Percentiles rank a stretch among this genome's conserved stretches.
phyloP scores from a whole-genome alignment of 768 basidiomycete species.

The Amanita rubescens region DNA sequence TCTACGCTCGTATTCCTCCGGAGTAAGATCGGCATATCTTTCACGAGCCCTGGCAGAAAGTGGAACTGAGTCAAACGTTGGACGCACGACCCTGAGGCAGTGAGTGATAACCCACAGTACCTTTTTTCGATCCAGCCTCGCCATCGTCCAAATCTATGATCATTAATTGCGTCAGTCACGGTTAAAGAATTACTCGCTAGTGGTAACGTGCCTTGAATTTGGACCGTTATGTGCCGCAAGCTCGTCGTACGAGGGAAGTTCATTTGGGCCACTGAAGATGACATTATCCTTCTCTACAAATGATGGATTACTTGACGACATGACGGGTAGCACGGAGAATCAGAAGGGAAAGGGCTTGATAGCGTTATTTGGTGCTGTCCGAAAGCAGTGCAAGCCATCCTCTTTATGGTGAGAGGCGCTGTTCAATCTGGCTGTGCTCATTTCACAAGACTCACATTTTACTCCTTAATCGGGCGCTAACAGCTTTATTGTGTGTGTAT shows the following conservation, averaged over 20 bases:
- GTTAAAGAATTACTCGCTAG: background rate
- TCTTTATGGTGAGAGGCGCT: background rate
- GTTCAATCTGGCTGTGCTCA: background rate
- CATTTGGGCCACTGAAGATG: conserved; percentile 32
- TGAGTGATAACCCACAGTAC: no score
- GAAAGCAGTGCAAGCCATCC: background rate
- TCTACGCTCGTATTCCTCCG: conserved; percentile 48
- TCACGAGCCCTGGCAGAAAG: conserved; percentile 90
- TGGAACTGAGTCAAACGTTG: no score
- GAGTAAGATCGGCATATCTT: conserved; percentile 59
- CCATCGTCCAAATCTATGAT: conserved; percentile 73
- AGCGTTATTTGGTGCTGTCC: background rate
- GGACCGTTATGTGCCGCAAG: conserved; percentile 71
- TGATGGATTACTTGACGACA: conserved; percentile 22
- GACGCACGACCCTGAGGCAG: no score
- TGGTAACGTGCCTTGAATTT: conserved; percentile 58
- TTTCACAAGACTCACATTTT: no score
- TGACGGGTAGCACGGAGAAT: conserved; percentile 9
- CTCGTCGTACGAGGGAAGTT: conserved; percentile 74
- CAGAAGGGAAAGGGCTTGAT: no score
- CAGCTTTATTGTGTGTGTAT: background rate
- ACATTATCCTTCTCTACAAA: conserved; percentile 38
- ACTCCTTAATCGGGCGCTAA: no score
- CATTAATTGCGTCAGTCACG: background rate
- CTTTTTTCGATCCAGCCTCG: conserved; percentile 85